Evolutionary conservation across 1,284 basidiomycete species (phyloP).

Genomic region (Cryptococcus sp.): DNA sequence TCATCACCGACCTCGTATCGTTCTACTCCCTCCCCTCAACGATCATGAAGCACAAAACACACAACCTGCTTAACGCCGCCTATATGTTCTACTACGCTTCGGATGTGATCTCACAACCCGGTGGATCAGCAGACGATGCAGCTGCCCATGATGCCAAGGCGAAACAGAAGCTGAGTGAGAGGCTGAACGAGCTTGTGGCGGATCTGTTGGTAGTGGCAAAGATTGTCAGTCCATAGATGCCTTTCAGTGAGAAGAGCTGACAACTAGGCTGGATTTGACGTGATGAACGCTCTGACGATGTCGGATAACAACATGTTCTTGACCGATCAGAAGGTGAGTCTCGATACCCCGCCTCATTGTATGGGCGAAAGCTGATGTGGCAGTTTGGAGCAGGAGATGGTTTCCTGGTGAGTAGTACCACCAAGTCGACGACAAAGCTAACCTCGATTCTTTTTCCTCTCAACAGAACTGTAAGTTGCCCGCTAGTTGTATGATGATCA

Average conservation of each 20-base stretch:
- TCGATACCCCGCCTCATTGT: too few species aligned
- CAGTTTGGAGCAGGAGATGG: constrained; percentile 90
- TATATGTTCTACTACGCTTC: constrained; percentile 56
- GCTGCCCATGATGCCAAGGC: constrained; percentile 52
- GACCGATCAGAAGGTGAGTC: constrained; percentile 67
- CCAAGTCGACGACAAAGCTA: background rate
- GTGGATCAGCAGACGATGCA: constrained; percentile 29
- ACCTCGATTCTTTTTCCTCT: background rate
- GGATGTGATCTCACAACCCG: constrained; percentile 35
- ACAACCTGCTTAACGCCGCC: constrained; percentile 50
- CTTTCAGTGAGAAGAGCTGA: background rate
- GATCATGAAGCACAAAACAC: constrained; percentile 47
- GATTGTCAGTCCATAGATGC: constrained; percentile 35
- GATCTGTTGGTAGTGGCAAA: constrained; percentile 77
- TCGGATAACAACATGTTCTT: constrained; percentile 89
- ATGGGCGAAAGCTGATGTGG: background rate
- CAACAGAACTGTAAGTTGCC: constrained; percentile 30
- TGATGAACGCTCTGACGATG: constrained; percentile 89
- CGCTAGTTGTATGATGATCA: background rate
- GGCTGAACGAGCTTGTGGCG: constrained; percentile 65
- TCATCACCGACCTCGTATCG: constrained; percentile 92
- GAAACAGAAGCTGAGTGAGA: constrained; percentile 59
- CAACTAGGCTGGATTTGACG: constrained; percentile 73
- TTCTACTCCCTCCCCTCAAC: constrained; percentile 91
- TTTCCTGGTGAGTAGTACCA: constrained; percentile 51